Base-by-base conservation (phyloP, 306 rosid genomes). In the Herpetospermum pedunculosum region DNA sequence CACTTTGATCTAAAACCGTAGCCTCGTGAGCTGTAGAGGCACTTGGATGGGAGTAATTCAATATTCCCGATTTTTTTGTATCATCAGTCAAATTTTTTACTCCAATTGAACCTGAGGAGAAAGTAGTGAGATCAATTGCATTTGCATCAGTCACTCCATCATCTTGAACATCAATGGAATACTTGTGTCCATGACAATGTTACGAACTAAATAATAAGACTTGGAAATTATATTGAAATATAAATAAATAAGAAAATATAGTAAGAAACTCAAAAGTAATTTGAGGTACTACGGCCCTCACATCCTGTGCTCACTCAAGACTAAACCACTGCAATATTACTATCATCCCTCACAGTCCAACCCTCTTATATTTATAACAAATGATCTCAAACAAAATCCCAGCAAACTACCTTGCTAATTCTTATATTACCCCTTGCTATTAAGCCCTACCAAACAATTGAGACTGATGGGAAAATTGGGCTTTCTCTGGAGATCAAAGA, bases 1-100 rank as follows among this genome's bases (percentile, higher is more conserved):
- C 77, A 77, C 38, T 73, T 67, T 64, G 85, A 76, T 78, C 70
- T 30, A 77, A 81, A 77, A 43, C 73, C 32, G 63, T 25, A 84
- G 40, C 72, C 75, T 81, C 83, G 75, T 80, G 77, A 70, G 80
- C 74, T 75, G 46, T 75, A 3, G 38, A 74, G 72, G 85, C 74
- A 59, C 62, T 77, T 75, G 82, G 70, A 58, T 72, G 58, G 15
- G 83, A 84, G 77, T 84, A 77, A 59, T 55, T 53, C 21, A 52
- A 85, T 46, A 55, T 37, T 76, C 5, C 83, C 78, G 74, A 32
- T 64, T 32, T 80, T 74, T 43, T 69, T 11, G 49, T 75, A 62
- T 74, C 82, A 50, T 76, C 83, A 30, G 80, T 49, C 10, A 65
- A 41, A 11, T 82, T 68, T 77, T 79, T 78, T 37, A 68, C 76